Evolutionary conservation across 2,329 filamentous ascomycete genomes (phyloP), one percentile per base, ranked within the genome.

Genomic region (Neonectria faginata): DNA sequence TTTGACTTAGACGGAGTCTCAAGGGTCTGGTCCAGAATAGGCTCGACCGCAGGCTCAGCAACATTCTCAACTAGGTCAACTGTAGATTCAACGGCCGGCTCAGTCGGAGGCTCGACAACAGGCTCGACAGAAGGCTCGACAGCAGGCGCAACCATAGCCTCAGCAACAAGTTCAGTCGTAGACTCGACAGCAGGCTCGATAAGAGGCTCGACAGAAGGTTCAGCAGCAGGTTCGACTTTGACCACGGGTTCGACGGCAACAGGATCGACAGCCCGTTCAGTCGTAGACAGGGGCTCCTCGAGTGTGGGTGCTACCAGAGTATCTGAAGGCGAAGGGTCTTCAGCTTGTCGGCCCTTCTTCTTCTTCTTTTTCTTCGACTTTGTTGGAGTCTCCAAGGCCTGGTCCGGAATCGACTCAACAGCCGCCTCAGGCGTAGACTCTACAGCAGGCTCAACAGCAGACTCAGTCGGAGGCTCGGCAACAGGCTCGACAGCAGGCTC

Each of bases 341-440:
- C 66, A 11, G 54, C 33, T 20, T 65, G 73, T 14, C 33, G 29
- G 18, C 59, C 57, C 62, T 75, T 74, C 68, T 71, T 74, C 66
- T 74, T 75, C 39, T 68, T 66, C 42, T 75, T 75, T 53, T 75
- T 69, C 51, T 69, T 74, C 25, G 67, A 68, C 54, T 61, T 67
- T 3, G 68, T 53, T 6, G 63, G 8, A 33, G 31, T 20, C n/a
- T 57, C 44, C 27, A 36, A 39, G 3, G 31, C 25, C 12, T 74
- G 65, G 18, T 63, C 65, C n/a, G 53, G 45, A 6, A 54, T 36
- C 57, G 60, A 10, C 36, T 67, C 66, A 2, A 20, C 18, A 14
- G 16, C 16, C 9, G 41, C 22, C 53, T 73, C 65, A n/a, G 57
- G 39, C 16, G 51, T 45, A 20, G 62, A 50, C 14, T 72, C 29